A percentile compares a stretch with the other conserved stretches of the same genome.
phyloP scores from a whole-genome alignment of 441 rosid genomes.

The Syzygium syzygioides region DNA sequence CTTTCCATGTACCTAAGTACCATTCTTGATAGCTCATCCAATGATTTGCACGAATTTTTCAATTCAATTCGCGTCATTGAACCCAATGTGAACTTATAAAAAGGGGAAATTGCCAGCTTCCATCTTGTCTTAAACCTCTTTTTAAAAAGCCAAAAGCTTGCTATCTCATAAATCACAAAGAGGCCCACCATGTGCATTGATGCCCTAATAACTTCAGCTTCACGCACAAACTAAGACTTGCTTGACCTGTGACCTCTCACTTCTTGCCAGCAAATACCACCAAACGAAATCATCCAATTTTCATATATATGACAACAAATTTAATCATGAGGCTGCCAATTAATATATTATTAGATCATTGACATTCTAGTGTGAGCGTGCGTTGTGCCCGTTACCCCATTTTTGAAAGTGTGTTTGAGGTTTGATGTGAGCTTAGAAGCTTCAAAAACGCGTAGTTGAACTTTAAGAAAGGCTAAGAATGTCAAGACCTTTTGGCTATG shows the following conservation, averaged over 20 bases:
- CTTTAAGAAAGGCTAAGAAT: background rate
- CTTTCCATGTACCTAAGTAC: background rate
- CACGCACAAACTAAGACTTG: background rate
- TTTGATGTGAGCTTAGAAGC: background rate
- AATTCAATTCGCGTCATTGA: background rate
- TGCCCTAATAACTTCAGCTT: background rate
- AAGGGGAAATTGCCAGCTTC: background rate
- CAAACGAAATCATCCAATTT: background rate
- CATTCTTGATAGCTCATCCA: background rate
- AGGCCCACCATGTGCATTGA: slow-evolving; percentile 6
- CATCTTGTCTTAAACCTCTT: background rate
- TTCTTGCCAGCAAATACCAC: background rate
- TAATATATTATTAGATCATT: background rate
- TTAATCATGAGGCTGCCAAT: background rate
- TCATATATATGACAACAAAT: background rate
- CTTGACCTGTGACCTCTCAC: background rate
- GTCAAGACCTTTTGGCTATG: background rate
- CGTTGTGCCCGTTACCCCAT: background rate
- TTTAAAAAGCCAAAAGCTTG: background rate
- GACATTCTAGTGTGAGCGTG: background rate
- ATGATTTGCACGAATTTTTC: background rate
- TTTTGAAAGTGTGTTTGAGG: background rate
- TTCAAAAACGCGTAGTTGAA: background rate
- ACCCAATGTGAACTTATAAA: background rate
- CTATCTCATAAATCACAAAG: background rate